phyloP scores from a whole-genome alignment of 1,284 basidiomycete genomes.

The Xerocomus tenax region DNA sequence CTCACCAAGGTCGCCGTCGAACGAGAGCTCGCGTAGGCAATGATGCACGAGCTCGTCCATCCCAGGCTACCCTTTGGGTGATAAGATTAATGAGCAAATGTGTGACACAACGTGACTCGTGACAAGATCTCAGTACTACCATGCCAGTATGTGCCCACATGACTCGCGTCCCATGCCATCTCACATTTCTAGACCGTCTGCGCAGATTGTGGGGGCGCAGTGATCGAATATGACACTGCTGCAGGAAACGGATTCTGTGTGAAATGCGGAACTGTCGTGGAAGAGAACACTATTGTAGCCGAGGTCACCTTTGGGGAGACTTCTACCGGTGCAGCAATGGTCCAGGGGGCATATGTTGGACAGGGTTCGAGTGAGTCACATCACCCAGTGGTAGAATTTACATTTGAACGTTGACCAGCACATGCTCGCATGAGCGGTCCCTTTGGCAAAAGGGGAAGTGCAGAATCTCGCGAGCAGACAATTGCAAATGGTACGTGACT shows the following conservation, averaged over 20 bases:
- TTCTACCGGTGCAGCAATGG: conserved; percentile 85
- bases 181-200: conserved; percentile 39
- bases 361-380: conserved; percentile 76
- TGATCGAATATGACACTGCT: conserved; percentile 74
- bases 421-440: conserved; percentile 73
- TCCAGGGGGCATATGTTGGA: conserved; percentile 91
- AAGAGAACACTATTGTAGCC: conserved; percentile 91
- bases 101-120: conserved; percentile 21
- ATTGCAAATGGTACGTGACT: conserved; percentile 68
- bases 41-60: conserved; percentile 74
- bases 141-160: background rate
- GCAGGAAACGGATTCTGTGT: conserved; percentile 80
- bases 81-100: conserved; percentile 13
- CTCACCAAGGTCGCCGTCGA: conserved; percentile 75
- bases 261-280: conserved; percentile 80
- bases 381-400: background rate
- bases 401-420: conserved; percentile 38
- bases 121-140: background rate
- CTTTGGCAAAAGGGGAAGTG: conserved; percentile 66
- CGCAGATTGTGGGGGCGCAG: conserved; percentile 66
- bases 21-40: conserved; percentile 68
- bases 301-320: conserved; percentile 94
- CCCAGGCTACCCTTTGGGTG: background rate
- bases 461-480: conserved; percentile 80
- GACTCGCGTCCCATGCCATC: background rate